Percentiles rank a stretch among this genome's conserved stretches.
Conservation (phyloP, 164 flowering plant species). For the Liquidambar formosana region DNA sequence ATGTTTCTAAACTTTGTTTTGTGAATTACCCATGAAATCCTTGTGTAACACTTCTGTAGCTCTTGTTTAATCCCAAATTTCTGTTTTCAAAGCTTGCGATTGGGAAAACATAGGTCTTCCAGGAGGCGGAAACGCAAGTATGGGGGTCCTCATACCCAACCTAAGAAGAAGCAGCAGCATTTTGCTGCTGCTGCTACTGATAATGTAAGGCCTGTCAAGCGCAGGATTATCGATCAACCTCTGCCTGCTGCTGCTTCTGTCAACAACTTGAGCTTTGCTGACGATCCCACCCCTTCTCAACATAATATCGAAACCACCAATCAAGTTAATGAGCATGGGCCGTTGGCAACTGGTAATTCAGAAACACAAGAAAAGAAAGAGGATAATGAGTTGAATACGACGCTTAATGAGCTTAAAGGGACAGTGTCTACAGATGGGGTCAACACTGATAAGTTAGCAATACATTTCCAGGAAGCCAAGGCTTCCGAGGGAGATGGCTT, state of each 20-base stretch:
- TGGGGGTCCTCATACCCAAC: slow-evolving; percentile 42
- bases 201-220: slow-evolving; percentile 13
- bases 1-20: background rate
- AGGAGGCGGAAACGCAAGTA: slow-evolving; percentile 70
- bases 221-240: slow-evolving; percentile 19
- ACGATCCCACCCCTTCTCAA: slow-evolving; percentile 14
- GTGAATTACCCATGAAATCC: background rate
- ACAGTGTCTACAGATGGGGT: slow-evolving; percentile 16
- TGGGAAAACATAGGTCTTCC: slow-evolving; percentile 41
- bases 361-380: slow-evolving; percentile 24
- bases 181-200: slow-evolving; percentile 12
- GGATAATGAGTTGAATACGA: slow-evolving; percentile 42
- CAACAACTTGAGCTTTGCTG: slow-evolving; percentile 14
- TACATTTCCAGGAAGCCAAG: slow-evolving; percentile 33
- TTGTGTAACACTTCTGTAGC: background rate
- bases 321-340: slow-evolving; percentile 35
- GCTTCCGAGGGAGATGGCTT: slow-evolving; percentile 31
- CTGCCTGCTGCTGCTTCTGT: slow-evolving; percentile 26
- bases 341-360: slow-evolving; percentile 8
- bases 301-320: slow-evolving; percentile 17
- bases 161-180: slow-evolving; percentile 63
- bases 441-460: slow-evolving; percentile 26
- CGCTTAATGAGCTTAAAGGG: slow-evolving; percentile 49
- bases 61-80: background rate
- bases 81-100: slow-evolving; percentile 35